These are phyloP conservation scores for Avicennia marina DNA, from an alignment of 257 asterid species.

Conservation along the genomic window DNA sequence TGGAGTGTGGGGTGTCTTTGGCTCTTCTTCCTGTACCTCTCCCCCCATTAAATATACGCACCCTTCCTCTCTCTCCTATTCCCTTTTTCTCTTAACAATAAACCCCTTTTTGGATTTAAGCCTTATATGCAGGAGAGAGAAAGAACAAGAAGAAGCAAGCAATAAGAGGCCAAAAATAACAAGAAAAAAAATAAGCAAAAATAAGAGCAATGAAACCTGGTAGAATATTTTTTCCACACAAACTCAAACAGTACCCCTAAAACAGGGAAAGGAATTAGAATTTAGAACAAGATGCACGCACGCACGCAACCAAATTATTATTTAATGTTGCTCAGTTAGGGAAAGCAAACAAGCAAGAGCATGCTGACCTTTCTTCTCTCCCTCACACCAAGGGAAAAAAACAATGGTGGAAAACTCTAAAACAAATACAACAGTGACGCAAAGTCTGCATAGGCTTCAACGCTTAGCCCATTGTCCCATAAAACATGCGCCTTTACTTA, in stretches of 20 bases:
- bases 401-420: background rate
- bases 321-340: constrained; percentile 24
- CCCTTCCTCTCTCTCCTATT: constrained; percentile 12
- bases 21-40: constrained; percentile 11
- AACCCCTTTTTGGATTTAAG: no score
- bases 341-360: constrained; percentile 61
- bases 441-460: constrained; percentile 9
- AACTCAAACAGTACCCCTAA: background rate
- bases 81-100: no score
- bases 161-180: background rate
- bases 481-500: constrained; percentile 20
- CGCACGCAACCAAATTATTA: constrained; percentile 61
- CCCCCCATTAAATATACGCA: constrained; percentile 13
- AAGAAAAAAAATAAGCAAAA: background rate
- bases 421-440: constrained; percentile 22
- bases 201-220: constrained; percentile 7
- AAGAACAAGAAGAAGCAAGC: background rate
- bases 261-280: constrained; percentile 25
- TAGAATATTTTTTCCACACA: constrained; percentile 32
- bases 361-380: constrained; percentile 32
- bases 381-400: constrained; percentile 9
- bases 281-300: constrained; percentile 52
- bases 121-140: no score
- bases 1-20: constrained; percentile 24
- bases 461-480: constrained; percentile 39